These are phyloP conservation scores for Penicillium canescens DNA, from an alignment of 495 filamentous ascomycete species.

Conservation along the genomic window DNA sequence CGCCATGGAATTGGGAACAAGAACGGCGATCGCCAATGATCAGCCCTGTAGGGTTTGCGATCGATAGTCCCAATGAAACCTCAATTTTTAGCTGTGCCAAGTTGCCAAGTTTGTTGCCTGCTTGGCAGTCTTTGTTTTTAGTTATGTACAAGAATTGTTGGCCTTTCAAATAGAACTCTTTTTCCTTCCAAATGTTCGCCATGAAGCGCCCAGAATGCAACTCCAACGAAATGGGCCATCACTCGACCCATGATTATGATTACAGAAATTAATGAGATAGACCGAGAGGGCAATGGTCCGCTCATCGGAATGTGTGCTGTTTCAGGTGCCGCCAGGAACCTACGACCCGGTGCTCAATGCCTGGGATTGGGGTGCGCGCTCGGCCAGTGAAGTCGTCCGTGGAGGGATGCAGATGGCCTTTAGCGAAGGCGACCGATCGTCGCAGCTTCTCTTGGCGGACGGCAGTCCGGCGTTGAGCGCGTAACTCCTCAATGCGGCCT, in stretches of 20 bases:
- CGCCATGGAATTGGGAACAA: neutral
- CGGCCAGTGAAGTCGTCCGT: slow-evolving; percentile 39
- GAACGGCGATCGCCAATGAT: slow-evolving; percentile 3
- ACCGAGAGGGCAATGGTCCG: neutral
- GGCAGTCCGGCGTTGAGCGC: slow-evolving; percentile 39
- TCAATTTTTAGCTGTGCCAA: slow-evolving; percentile 10
- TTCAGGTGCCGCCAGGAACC: slow-evolving; percentile 44
- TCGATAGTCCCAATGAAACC: slow-evolving; percentile 5
- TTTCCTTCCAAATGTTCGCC: slow-evolving; percentile 10
- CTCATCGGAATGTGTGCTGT: slow-evolving; percentile 40
- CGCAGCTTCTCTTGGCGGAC: slow-evolving; percentile 48
- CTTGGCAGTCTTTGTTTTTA: slow-evolving; percentile 1
- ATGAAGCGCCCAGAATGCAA: slow-evolving; percentile 14
- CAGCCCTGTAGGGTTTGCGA: slow-evolving; percentile 11
- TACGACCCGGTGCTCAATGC: slow-evolving; percentile 39
- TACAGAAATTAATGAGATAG: slow-evolving; percentile 23
- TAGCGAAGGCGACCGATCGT: slow-evolving; percentile 39
- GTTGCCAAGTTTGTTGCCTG: slow-evolving; percentile 6
- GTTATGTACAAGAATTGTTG: slow-evolving; percentile 10
- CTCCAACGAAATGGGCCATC: neutral
- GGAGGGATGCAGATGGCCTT: slow-evolving; percentile 39
- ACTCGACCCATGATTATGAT: slow-evolving; percentile 23
- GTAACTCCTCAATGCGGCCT: slow-evolving; percentile 46
- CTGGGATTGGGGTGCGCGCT: slow-evolving; percentile 31
- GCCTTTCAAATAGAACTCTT: too few relatives aligned